Evolutionary conservation across 352 stramenopile genomes (phyloP).

Genomic region (Thalassiosira sp.): DNA sequence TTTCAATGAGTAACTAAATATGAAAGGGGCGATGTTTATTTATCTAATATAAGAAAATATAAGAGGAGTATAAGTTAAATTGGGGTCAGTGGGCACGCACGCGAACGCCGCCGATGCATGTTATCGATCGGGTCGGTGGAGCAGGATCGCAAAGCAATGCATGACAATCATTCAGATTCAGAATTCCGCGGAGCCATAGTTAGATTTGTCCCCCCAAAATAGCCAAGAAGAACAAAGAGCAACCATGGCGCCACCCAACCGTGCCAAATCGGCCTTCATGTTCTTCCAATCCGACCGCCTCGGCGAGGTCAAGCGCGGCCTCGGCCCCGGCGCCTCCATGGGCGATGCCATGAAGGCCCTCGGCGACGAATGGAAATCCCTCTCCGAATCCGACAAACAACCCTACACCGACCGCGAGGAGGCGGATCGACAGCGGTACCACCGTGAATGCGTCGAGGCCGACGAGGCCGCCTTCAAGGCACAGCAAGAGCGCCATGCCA

Average conservation of each 20-base stretch:
- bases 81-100: too few species aligned
- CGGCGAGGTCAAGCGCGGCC: constrained; percentile 56
- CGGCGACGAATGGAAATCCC: constrained; percentile 64
- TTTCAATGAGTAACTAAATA: too few species aligned
- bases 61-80: too few species aligned
- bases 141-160: too few species aligned
- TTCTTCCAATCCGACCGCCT: constrained; percentile 75
- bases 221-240: not conserved
- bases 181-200: too few species aligned
- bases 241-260: constrained; percentile 27
- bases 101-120: too few species aligned
- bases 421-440: constrained; percentile 64
- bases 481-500: constrained; percentile 49
- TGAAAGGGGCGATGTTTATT: too few species aligned
- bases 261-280: constrained; percentile 73
- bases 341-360: constrained; percentile 78
- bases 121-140: too few species aligned
- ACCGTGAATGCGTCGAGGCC: constrained; percentile 61
- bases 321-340: constrained; percentile 54
- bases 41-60: too few species aligned
- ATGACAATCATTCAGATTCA: too few species aligned
- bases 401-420: constrained; percentile 65
- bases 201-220: too few species aligned
- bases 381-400: constrained; percentile 44
- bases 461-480: constrained; percentile 51